phyloP scores from a whole-genome alignment of 306 rosid species.

The Corylus americana region DNA sequence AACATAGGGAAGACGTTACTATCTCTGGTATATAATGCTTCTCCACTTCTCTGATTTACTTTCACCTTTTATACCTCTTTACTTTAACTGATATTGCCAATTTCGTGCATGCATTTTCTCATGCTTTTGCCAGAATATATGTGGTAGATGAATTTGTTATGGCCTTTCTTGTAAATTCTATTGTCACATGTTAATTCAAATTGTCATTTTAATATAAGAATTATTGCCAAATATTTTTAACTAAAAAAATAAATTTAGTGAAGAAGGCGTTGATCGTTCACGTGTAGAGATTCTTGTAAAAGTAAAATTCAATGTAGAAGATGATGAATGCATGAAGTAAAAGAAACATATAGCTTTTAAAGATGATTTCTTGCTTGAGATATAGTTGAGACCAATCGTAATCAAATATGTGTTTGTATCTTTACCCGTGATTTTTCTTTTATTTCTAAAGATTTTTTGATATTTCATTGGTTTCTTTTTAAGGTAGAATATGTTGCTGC shows the following conservation, averaged over 20 bases:
- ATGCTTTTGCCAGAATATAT: not conserved
- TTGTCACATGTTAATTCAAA: not conserved
- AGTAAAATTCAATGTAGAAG: not conserved
- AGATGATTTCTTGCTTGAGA: not conserved
- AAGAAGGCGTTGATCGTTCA: not conserved
- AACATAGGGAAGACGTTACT: conserved; percentile 78
- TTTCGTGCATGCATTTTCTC: not conserved
- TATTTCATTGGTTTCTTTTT: not conserved
- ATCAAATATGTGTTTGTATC: not conserved
- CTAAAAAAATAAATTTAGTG: not conserved
- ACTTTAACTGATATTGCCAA: not conserved
- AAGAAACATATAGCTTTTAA: not conserved
- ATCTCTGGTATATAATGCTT: conserved; percentile 63
- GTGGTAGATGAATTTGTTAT: not conserved
- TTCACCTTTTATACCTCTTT: not conserved
- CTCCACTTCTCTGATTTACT: not conserved
- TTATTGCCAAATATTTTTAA: not conserved
- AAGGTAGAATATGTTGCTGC: not conserved
- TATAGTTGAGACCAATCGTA: not conserved
- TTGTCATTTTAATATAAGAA: not conserved
- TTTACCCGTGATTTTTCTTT: not conserved
- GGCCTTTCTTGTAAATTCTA: not conserved
- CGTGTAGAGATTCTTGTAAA: not conserved
- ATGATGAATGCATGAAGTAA: not conserved
- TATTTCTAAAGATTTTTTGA: not conserved